These are phyloP conservation scores for Aspergillus olivimuriae DNA, from an alignment of 495 filamentous ascomycete species.

Conservation along the genomic window DNA sequence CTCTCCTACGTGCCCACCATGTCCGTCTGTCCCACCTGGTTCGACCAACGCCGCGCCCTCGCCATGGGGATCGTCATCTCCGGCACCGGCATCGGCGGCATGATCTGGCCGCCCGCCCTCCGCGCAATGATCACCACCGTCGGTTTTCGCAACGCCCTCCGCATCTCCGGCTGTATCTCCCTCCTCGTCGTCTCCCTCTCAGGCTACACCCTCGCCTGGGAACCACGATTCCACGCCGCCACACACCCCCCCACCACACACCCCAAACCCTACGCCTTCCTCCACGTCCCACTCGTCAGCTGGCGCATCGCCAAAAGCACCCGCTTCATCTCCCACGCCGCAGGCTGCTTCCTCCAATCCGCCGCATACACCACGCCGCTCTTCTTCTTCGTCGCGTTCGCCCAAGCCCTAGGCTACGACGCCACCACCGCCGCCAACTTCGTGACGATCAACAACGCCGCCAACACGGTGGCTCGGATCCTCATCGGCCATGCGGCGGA, in stretches of 20 bases:
- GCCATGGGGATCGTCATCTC: slow-evolving; percentile 34
- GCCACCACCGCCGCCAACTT: slow-evolving; percentile 27
- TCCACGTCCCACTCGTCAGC: slow-evolving; percentile 24
- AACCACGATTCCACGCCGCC: slow-evolving; percentile 21
- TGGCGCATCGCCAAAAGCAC: slow-evolving; percentile 24
- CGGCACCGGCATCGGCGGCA: slow-evolving; percentile 31
- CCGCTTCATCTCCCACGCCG: slow-evolving; percentile 28
- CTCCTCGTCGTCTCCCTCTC: slow-evolving; percentile 21
- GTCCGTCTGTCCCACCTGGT: slow-evolving; percentile 33
- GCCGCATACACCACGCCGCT: slow-evolving; percentile 37
- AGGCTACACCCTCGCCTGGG: slow-evolving; percentile 26
- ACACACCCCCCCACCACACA: too few relatives aligned
- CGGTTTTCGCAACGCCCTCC: slow-evolving; percentile 34
- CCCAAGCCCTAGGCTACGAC: slow-evolving; percentile 33
- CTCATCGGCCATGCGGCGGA: slow-evolving; percentile 35
- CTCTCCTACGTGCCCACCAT: slow-evolving; percentile 34
- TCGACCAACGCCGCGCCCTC: slow-evolving; percentile 22
- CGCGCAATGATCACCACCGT: slow-evolving; percentile 19
- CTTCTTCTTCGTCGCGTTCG: slow-evolving; percentile 34
- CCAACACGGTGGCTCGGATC: too few relatives aligned
- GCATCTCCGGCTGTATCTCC: slow-evolving; percentile 28
- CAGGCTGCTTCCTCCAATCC: slow-evolving; percentile 27
- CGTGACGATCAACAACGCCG: slow-evolving; percentile 26
- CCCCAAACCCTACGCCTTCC: slow-evolving; percentile 4
- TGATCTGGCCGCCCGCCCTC: slow-evolving; percentile 31